Base-by-base conservation (phyloP, 768 basidiomycete species). In the Auriscalpium vulgare region DNA sequence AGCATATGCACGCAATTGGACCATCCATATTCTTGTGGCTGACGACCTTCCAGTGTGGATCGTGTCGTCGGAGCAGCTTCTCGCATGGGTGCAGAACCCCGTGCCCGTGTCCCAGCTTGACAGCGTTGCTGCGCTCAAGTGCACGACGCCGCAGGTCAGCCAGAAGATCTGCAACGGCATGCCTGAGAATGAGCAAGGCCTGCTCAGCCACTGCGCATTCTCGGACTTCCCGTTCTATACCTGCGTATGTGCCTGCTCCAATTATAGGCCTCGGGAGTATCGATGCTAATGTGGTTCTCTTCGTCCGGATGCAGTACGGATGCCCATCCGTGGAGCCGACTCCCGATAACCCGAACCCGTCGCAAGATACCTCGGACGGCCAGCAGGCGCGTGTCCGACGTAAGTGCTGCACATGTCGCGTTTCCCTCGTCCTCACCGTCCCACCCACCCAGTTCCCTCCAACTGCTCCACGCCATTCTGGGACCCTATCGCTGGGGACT, bases 381-480 rank as follows among this genome's bases (percentile, higher is more conserved):
- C 65, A 75, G 63, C 69, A 72, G 50, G 61, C 74, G 56, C 79
- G 87, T 53, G 72, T 71, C 69, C 74, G 87, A 65, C 65, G 87
- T 88, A 63, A 66, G 80, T 71, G 52, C 50, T 51, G 16, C 35
- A 16, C 46, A 13, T 34, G 16, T 9, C 34, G 14, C 47, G 7
- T n/a, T 45, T 37, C 17, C 4, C 48, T 29, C 50, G 11, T 50
- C 14, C 47, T 8, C 55, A 54, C 5, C 51, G 40, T 53, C 36
- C 53, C 46, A 45, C 37, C 44, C 19, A 17, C n/a, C 10, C 57
- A 86, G 85, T 88, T 3, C 80, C 87, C 21, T 56, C 75, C 19
- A 86, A 87, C 70, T 89, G 87, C 68, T 84, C 84, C 4, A 89
- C 87, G 10, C 76, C 84, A 3, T 91, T 87, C 76, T 90, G 87